Evolutionary conservation across 2,329 filamentous ascomycete genomes (phyloP), one percentile per base, ranked within the genome.

Genomic region (Exophiala dermatitidis): DNA sequence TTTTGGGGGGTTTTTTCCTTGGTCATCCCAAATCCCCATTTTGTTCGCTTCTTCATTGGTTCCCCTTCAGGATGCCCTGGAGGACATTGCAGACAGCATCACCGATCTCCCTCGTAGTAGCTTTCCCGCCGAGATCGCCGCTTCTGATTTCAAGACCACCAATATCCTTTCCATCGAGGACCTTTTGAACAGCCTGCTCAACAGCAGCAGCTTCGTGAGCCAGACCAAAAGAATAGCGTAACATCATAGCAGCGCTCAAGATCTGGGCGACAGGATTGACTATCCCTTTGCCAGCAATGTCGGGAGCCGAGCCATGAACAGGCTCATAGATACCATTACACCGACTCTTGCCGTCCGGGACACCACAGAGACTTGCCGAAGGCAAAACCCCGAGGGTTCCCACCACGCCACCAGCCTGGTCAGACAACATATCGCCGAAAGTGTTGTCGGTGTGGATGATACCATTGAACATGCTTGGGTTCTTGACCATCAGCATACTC

Each of bases 331-430:
- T 98, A 51, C 77, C 80, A 0, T 82, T 81, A 54, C 81, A 78
- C 56, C 75, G 65, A 28, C 77, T 71, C 9, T 9, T 4, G 1
- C 77, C 80, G 1, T 83, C 83, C 57, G 95, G 85, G 90, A 97
- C 79, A 95, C 88, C 75, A 96, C 90, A 74, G 90, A 93, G 69
- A 96, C 97, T 83, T 69, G 91, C 93, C 37, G 91, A 97, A 62
- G 93, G 93, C 37, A 93, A 96, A 48, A 98, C 84, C 72, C 93
- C 93, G 61, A 98, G 86, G 74, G 93, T 93, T 71, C 93, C 93
- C 67, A 98, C 97, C 65, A 98, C 81, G 77, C 93, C 93, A 67
- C 93, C 93, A 79, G 93, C 97, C 89, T 97, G 95, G 74, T 98
- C 93, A 68, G 91, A 97, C 62, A 98, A 83, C 80, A 98, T 98